Conservation (phyloP, 2,329 filamentous ascomycete species). For the Dactylellina cionopaga region DNA sequence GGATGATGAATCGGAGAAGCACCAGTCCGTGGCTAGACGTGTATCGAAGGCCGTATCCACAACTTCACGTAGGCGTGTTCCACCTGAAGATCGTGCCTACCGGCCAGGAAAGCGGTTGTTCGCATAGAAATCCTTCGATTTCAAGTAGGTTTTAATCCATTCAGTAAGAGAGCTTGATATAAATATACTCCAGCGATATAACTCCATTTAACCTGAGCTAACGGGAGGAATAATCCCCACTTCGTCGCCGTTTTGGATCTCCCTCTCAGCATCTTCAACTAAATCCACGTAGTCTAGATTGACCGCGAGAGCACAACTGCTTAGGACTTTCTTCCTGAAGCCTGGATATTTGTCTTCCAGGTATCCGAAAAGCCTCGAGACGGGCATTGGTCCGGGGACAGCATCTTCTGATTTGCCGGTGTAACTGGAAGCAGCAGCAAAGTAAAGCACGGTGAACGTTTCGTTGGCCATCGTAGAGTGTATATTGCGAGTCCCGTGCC, state of each 20-base stretch:
- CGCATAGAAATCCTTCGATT: neutral
- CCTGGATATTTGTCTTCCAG: slow-evolving; percentile 77
- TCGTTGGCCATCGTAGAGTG: slow-evolving; percentile 65
- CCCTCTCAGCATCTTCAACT: slow-evolving; percentile 63
- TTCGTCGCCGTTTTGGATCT: slow-evolving; percentile 78
- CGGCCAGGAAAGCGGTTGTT: slow-evolving; percentile 6
- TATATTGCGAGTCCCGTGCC: neutral
- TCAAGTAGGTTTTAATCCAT: neutral
- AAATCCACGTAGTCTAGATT: slow-evolving; percentile 84
- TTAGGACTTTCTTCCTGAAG: slow-evolving; percentile 74
- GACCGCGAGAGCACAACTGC: slow-evolving; percentile 78
- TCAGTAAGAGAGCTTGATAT: neutral
- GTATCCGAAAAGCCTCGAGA: slow-evolving; percentile 71
- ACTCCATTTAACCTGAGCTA: slow-evolving; percentile 76
- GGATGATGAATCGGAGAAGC: neutral
- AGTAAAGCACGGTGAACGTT: slow-evolving; percentile 80
- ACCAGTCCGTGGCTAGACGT: too few species aligned
- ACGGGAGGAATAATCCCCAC: slow-evolving; percentile 89
- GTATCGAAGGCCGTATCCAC: neutral
- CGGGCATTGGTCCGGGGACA: slow-evolving; percentile 72
- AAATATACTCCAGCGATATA: neutral
- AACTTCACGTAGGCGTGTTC: slow-evolving; percentile 1
- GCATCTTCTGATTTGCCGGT: slow-evolving; percentile 74
- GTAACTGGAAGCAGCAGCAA: slow-evolving; percentile 77
- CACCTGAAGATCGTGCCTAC: slow-evolving; percentile 32